Evolutionary conservation across 139 green algal species (phyloP), one percentile per base, ranked within the genome.

Genomic region (Yamagishiella unicocca): DNA sequence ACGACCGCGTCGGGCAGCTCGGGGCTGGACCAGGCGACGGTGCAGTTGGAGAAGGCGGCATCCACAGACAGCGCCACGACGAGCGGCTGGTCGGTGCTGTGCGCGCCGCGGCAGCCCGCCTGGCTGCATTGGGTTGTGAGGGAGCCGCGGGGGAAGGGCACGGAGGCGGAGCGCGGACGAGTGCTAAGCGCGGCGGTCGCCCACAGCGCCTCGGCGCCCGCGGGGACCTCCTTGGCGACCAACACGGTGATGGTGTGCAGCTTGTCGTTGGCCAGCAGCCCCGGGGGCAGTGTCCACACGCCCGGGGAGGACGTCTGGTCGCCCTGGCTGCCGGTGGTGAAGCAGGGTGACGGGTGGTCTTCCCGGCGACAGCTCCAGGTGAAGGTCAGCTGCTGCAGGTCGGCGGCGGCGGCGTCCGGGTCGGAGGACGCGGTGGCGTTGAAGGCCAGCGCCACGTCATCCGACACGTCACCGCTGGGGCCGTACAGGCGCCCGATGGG

Each of bases 281-380:
- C 33, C 8, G 64, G 29, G 19, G 80, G 43, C 43, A 86, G 9
- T 0, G 1, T 19, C 80, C 80, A 86, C n/a, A 86, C 42, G 22
- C 80, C 64, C 4, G 80, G 31, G 0, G 19, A 2, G 6, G 62
- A 27, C 1, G n/a, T 25, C 42, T 1, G 6, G 80, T 86, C 43
- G 80, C 80, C 80, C 64, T 77, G 80, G 19, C 8, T 31, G 4
- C 43, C 21, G 8, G 22, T 17, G 0, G 62, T 35, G 64, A 86
- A 86, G 80, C 80, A 86, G 62, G 80, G 80, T 31, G 64, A n/a
- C 7, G 80, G 80, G 64, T 78, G 22, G 61, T 86, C 80, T 7
- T 66, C 79, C 1, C 79, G 79, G 38, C 55, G 42, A 58, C 24
- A 9, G 29, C 33, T 2, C 79, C 79, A 85, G 2, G 2, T 64